Conservation (phyloP, 2,329 filamentous ascomycete genomes). For the Alternaria burnsii region DNA sequence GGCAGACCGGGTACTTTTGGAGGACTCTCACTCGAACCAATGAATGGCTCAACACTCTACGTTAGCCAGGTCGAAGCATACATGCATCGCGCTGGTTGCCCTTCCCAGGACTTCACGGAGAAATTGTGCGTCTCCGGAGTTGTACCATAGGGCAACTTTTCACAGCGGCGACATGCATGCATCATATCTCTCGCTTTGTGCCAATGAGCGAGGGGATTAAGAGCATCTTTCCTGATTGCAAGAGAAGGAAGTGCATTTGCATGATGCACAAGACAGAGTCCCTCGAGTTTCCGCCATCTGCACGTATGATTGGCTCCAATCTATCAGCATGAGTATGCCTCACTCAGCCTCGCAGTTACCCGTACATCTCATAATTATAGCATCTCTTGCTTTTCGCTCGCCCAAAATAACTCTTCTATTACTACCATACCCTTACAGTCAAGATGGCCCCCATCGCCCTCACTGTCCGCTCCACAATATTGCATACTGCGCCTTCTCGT, state of each 20-base stretch:
- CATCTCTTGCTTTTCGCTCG: no score
- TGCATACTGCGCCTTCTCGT: background rate
- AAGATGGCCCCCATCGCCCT: background rate
- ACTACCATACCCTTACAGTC: background rate
- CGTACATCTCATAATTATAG: no score
- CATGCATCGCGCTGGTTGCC: no score
- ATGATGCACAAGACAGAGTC: background rate
- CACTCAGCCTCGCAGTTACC: background rate
- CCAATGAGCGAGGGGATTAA: no score
- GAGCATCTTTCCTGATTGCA: background rate
- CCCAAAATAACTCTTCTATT: background rate
- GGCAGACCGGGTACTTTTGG: background rate
- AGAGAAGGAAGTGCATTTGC: background rate
- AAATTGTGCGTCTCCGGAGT: no score
- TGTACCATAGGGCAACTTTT: no score
- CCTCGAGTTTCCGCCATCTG: background rate
- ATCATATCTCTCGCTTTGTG: no score
- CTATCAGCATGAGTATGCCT: constrained; percentile 3
- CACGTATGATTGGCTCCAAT: background rate
- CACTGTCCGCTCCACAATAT: background rate
- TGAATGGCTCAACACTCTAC: no score
- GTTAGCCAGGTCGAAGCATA: no score
- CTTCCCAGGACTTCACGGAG: no score
- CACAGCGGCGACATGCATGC: no score
- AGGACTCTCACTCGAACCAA: background rate